phyloP scores from a whole-genome alignment of 805 yeast genomes.

The Candida manassasensis region DNA sequence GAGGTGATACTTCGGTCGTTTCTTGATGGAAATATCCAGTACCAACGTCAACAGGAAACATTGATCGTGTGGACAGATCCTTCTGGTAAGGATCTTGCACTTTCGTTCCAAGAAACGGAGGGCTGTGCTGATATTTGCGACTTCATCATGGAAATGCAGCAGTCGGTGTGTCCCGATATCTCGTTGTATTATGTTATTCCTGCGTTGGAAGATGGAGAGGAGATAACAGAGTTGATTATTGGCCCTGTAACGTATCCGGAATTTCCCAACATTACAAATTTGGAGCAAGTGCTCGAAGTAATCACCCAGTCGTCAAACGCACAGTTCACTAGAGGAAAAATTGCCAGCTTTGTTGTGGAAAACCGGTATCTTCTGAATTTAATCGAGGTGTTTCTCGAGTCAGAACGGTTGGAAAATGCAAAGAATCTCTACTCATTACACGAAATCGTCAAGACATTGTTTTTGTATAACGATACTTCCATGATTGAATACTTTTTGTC shows the following conservation, averaged over 20 bases:
- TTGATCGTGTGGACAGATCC: slow-evolving; percentile 90
- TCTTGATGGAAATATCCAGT: slow-evolving; percentile 73
- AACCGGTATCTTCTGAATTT: slow-evolving; percentile 50
- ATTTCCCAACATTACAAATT: slow-evolving; percentile 46
- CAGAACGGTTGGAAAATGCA: slow-evolving; percentile 52
- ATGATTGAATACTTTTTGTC: slow-evolving; percentile 31
- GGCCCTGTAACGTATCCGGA: slow-evolving; percentile 74
- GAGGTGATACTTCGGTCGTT: slow-evolving; percentile 59
- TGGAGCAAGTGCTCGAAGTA: slow-evolving; percentile 50
- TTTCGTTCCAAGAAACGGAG: slow-evolving; percentile 85
- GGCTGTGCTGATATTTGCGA: slow-evolving; percentile 86
- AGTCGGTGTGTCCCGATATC: slow-evolving; percentile 53
- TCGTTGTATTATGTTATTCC: slow-evolving; percentile 66
- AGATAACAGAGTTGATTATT: slow-evolving; percentile 69
- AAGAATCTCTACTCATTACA: slow-evolving; percentile 61
- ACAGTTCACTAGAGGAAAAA: slow-evolving; percentile 55
- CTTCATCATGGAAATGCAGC: slow-evolving; percentile 67
- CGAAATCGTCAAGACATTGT: slow-evolving; percentile 65
- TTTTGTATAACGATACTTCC: slow-evolving; percentile 61
- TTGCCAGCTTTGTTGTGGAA: slow-evolving; percentile 52
- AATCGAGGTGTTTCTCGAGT: slow-evolving; percentile 46
- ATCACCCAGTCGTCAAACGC: slow-evolving; percentile 60
- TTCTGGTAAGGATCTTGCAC: slow-evolving; percentile 70
- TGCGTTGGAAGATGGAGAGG: slow-evolving; percentile 31
- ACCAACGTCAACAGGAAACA: slow-evolving; percentile 92